Evolutionary conservation across 106 monocot species (phyloP), one percentile per base, ranked within the genome.

Genomic region (Xerophyta viscosa): DNA sequence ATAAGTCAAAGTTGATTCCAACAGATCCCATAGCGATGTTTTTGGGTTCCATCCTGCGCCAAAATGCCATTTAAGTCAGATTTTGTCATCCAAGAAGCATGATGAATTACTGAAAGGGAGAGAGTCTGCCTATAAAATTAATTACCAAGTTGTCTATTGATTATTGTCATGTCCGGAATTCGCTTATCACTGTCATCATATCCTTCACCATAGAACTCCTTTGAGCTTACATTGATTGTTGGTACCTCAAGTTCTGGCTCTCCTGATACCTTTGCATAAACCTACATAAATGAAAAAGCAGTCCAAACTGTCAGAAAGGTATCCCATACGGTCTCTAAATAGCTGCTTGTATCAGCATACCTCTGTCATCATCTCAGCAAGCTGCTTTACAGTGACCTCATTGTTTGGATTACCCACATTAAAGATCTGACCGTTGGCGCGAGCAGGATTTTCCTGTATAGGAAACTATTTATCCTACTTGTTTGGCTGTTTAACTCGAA

Each of bases 151-250:
- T 84, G 84, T 44, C 64, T 75, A 17, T 84, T 78, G 71, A 84
- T 84, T 41, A 84, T 79, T 48, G 84, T 79, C 84, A 84, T 84
- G 62, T 84, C 84, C 12, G 84, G 84, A 33, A 84, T 84, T 17
- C 84, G 42, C 37, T 79, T 84, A 33, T 84, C 84, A 47, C 66
- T 80, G 48, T 84, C 84, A 65, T 84, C 84, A 37, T 84, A 84
- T 4, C 84, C 84, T 68, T 84, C 84, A 24, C 84, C 84, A 43
- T 84, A 84, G 56, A 84, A 84, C 41, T 74, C 74, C 41, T 68
- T 70, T 44, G 84, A 78, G 54, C 71, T 78, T 25, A 84, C 75
- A 46, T 78, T 78, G 63, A 84, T 56, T 13, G 71, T 84, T 25
- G 84, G 74, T 29, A 50, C 71, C 18, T 78, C 84, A 19, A 68